Evolutionary conservation across 2,329 filamentous ascomycete genomes (phyloP), one percentile per base, ranked within the genome.

Genomic region (Microascus cirrosus): DNA sequence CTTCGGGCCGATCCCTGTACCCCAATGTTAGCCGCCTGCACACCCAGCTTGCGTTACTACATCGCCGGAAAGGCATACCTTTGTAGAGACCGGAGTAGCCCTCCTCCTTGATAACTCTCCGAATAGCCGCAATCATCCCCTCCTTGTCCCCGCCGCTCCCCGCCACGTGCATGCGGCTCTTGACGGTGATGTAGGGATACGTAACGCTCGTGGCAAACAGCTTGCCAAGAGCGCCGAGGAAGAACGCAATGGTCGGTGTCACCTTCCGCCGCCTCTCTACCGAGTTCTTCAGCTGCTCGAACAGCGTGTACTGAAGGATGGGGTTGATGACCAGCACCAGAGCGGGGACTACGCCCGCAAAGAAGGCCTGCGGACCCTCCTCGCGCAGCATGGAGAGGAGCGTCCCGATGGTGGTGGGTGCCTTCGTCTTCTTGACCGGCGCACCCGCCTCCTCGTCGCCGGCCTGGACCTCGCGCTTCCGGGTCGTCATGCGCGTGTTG

Each of bases 111-210:
- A 96, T 80, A 60, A 97, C 92, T 60, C 86, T 82, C 68, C 80
- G 84, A 68, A 99, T 81, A 53, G 85, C 89, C 63, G 85, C 81
- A 57, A 85, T 79, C 80, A 96, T 87, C 64, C 87, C 88, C 74
- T 95, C 88, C 73, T 87, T 87, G 62, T 84, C 85, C 4, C 28
- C 28, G n/a, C 82, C 81, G 61, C 84, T 85, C 66, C 84, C 84
- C 32, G 92, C 90, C 61, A 99, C 90, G 71, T 99, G 94, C 84
- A 96, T 96, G 70, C 90, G 84, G 73, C 91, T 95, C 85, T 99
- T 99, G 67, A 99, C 88, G 4, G 94, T 99, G 71, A 99, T 97
- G 71, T 99, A 99, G 12, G 94, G 94, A 72, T 99, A 99, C 6
- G 94, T 99, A 67, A 97, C 89, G 61, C 80, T 85, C 2, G 94